A percentile compares a stretch with the other conserved stretches of the same genome.
These are phyloP conservation scores for Mucor irregularis DNA, from an alignment of 371 early-diverging fungal genomes.

Conservation along the genomic window DNA sequence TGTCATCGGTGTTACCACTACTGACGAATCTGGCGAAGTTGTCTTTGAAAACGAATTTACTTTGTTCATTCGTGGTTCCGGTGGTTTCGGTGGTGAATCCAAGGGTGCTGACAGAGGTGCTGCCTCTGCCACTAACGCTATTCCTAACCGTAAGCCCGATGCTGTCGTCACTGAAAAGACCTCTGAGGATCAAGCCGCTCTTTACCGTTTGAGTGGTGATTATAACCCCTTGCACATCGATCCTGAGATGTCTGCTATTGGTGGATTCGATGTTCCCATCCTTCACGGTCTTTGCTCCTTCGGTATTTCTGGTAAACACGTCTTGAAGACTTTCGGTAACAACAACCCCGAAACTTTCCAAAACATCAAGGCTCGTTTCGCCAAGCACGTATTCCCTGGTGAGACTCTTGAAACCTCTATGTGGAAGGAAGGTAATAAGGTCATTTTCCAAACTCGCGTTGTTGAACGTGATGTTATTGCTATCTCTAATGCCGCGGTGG, in stretches of 20 bases:
- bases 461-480: slow-evolving; percentile 88
- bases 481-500: slow-evolving; percentile 87
- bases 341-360: slow-evolving; percentile 72
- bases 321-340: slow-evolving; percentile 74
- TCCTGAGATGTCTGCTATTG: slow-evolving; percentile 91
- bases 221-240: slow-evolving; percentile 95
- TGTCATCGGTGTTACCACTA: slow-evolving; percentile 78
- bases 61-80: slow-evolving; percentile 90
- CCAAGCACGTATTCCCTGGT: slow-evolving; percentile 93
- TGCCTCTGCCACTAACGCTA: slow-evolving; percentile 69
- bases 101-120: slow-evolving; percentile 75
- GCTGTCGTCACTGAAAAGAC: slow-evolving; percentile 82
- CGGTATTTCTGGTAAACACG: slow-evolving; percentile 89
- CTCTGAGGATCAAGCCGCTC: slow-evolving; percentile 88
- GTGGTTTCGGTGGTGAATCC: slow-evolving; percentile 87
- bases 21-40: slow-evolving; percentile 75
- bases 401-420: slow-evolving; percentile 95
- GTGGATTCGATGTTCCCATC: slow-evolving; percentile 95
- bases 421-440: slow-evolving; percentile 90
- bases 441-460: slow-evolving; percentile 90
- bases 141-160: slow-evolving; percentile 88
- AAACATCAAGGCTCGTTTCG: slow-evolving; percentile 90
- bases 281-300: slow-evolving; percentile 94
- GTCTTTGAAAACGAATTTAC: slow-evolving; percentile 89
- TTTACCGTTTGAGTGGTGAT: slow-evolving; percentile 91